Percentiles rank a stretch among this genome's conserved stretches.
phyloP scores from a whole-genome alignment of 805 yeast genomes.

The Peterozyma toletana region DNA sequence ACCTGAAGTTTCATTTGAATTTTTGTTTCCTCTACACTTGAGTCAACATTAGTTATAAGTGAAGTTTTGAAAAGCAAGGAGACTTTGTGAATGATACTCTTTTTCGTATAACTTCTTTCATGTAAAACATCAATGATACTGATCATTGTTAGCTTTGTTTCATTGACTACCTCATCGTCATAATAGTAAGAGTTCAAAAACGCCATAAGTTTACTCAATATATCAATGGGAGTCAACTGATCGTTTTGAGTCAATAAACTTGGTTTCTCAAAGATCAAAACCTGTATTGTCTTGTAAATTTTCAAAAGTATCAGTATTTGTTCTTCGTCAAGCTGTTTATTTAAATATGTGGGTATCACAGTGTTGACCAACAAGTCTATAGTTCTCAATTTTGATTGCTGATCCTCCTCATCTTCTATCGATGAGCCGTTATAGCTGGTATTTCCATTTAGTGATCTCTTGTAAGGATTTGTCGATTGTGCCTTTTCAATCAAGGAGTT shows the following conservation, averaged over 20 bases:
- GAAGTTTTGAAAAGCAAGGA: neutral
- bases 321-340: conserved; percentile 6
- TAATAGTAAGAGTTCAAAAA: conserved; percentile 1
- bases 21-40: neutral
- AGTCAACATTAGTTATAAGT: neutral
- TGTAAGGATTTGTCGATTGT: too few relatives aligned
- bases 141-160: conserved; percentile 3
- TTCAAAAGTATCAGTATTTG: conserved; percentile 16
- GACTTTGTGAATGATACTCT: neutral
- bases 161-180: neutral
- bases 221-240: conserved; percentile 9
- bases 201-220: conserved; percentile 1
- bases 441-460: neutral
- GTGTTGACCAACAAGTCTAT: conserved; percentile 19
- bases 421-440: neutral
- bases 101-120: neutral
- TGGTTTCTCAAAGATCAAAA: conserved; percentile 16
- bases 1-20: conserved; percentile 14
- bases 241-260: conserved; percentile 17
- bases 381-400: conserved; percentile 16
- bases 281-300: conserved; percentile 19
- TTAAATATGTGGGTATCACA: conserved; percentile 19
- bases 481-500: conserved; percentile 7
- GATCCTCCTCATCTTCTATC: too few relatives aligned
- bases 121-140: neutral